Conservation (phyloP, 257 asterid species). For the Datura wrightii region DNA sequence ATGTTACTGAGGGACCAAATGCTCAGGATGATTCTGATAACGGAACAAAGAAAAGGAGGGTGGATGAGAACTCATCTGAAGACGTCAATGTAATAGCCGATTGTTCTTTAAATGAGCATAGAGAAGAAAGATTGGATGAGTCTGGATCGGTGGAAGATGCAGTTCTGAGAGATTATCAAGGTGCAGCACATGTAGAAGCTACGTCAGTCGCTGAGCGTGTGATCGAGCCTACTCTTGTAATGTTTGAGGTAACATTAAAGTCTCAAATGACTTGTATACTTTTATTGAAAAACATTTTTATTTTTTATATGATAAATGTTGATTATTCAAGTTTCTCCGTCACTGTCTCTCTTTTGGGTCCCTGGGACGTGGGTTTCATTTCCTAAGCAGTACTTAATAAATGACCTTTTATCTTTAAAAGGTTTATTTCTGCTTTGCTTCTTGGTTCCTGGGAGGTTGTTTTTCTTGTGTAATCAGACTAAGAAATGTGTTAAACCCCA, state of each 20-base stretch:
- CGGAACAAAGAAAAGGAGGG: conserved; percentile 77
- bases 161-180: conserved; percentile 65
- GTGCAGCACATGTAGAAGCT: conserved; percentile 66
- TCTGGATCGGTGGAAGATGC: conserved; percentile 58
- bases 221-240: conserved; percentile 93
- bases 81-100: conserved; percentile 66
- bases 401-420: not conserved
- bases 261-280: conserved; percentile 4
- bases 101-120: conserved; percentile 60
- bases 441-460: not conserved
- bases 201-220: conserved; percentile 90
- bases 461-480: not conserved
- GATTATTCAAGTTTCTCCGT: conserved; percentile 22
- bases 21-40: conserved; percentile 73
- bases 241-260: conserved; percentile 80
- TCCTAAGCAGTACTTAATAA: not conserved
- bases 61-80: conserved; percentile 67
- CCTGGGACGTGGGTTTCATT: not conserved
- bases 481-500: conserved; percentile 7
- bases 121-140: conserved; percentile 67
- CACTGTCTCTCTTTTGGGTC: conserved; percentile 5
- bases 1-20: conserved; percentile 58
- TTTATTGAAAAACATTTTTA: not conserved
- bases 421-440: not conserved
- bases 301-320: not conserved